Percentiles rank a stretch among this genome's conserved stretches.
Evolutionary conservation across 208 protist genomes (phyloP).

Genomic region (Trypanosoma cruzi): DNA sequence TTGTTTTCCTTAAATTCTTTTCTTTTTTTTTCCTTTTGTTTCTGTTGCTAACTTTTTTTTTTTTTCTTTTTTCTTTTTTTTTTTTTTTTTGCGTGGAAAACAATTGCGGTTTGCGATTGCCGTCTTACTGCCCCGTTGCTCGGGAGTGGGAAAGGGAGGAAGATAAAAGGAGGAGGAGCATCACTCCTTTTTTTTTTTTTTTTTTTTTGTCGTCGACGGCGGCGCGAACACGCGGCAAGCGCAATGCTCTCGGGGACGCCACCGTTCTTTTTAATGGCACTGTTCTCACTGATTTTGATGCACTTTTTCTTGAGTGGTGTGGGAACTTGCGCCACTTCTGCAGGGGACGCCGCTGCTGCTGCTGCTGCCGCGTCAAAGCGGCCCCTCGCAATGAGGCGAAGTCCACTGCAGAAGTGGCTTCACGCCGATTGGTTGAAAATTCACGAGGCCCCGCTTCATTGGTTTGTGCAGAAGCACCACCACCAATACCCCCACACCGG

Average conservation of each 20-base stretch:
- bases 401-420: constrained; percentile 27
- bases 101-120: background rate
- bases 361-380: background rate
- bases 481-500: background rate
- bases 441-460: constrained; percentile 22
- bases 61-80: constrained; percentile 3
- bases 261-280: too few species aligned
- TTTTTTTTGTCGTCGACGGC: background rate
- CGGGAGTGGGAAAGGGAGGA: background rate
- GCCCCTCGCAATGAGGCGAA: background rate
- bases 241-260: too few species aligned
- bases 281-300: too few species aligned
- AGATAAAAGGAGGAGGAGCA: background rate
- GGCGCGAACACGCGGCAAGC: background rate
- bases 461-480: constrained; percentile 24
- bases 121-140: background rate
- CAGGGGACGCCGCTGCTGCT: background rate
- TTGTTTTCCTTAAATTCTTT: background rate
- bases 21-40: background rate
- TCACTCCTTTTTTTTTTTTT: background rate
- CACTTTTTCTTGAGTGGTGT: too few species aligned
- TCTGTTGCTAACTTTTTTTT: too few species aligned
- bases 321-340: background rate
- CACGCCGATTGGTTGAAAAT: constrained; percentile 18
- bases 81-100: constrained; percentile 2